Percentiles rank a stretch among this genome's conserved stretches.
These are phyloP conservation scores for Margaritispora aquatica DNA, from an alignment of 495 filamentous ascomycete genomes.

Conservation along the genomic window DNA sequence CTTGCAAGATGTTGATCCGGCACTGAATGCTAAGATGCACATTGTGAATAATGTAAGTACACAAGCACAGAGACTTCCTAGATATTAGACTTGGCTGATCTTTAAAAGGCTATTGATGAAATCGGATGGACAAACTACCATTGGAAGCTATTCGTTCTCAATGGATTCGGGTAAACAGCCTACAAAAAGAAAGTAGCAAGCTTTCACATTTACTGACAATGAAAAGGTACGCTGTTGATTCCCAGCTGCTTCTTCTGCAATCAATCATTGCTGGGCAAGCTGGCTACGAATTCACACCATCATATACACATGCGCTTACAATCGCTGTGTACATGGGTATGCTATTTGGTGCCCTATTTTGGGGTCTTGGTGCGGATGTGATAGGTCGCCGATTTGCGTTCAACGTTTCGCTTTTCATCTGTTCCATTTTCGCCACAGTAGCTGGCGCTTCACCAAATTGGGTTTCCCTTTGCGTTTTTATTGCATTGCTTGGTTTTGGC, in stretches of 20 bases:
- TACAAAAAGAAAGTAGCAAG: not conserved
- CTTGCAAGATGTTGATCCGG: conserved; percentile 49
- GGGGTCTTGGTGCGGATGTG: conserved; percentile 72
- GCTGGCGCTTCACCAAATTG: conserved; percentile 69
- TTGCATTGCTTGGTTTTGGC: conserved; percentile 63
- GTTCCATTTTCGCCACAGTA: conserved; percentile 57
- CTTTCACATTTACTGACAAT: not conserved
- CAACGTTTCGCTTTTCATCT: conserved; percentile 63
- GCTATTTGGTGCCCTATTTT: conserved; percentile 67
- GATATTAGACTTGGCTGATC: conserved; percentile 1
- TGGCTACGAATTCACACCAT: conserved; percentile 50
- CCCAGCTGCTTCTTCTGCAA: conserved; percentile 59
- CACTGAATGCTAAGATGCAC: conserved; percentile 60
- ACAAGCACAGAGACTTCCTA: not conserved
- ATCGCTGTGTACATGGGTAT: conserved; percentile 65
- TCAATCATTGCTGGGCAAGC: conserved; percentile 55
- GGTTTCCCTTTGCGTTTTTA: conserved; percentile 56
- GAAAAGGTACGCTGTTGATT: conserved; percentile 60
- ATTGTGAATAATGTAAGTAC: conserved; percentile 60
- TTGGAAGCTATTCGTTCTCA: conserved; percentile 55
- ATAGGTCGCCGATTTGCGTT: conserved; percentile 69
- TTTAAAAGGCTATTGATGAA: conserved; percentile 57
- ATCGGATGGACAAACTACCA: conserved; percentile 67
- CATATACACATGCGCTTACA: conserved; percentile 48
- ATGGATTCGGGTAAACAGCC: conserved; percentile 55